Percentiles rank a stretch among this genome's conserved stretches.
These are phyloP conservation scores for Pythium sukuiense DNA, from an alignment of 352 stramenopile species.

Conservation along the genomic window DNA sequence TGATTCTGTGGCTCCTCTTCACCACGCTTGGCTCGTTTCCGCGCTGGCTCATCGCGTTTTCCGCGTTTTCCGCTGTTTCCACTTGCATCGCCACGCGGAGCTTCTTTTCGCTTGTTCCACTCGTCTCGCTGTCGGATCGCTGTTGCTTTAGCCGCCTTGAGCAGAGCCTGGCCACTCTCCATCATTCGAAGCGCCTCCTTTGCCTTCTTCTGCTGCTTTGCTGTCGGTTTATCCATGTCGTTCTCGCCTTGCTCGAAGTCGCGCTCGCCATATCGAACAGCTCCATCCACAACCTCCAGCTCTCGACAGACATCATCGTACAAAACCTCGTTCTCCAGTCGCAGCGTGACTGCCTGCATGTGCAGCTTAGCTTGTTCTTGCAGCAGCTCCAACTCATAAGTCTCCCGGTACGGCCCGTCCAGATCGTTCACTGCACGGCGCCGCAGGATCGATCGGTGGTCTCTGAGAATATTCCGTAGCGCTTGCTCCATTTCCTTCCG, in stretches of 20 bases:
- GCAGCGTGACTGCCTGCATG: slow-evolving; percentile 1
- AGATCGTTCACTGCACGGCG: slow-evolving; percentile 10
- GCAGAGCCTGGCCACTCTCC: background rate
- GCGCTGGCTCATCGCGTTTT: background rate
- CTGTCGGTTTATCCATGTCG: slow-evolving; percentile 19
- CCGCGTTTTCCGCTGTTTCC: too few species aligned
- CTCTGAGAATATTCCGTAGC: slow-evolving; percentile 7
- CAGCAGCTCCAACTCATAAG: slow-evolving; percentile 8
- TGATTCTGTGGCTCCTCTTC: background rate
- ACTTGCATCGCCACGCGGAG: too few species aligned
- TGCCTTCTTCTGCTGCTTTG: background rate
- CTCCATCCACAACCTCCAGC: slow-evolving; percentile 11
- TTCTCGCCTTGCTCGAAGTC: slow-evolving; percentile 18
- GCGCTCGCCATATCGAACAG: slow-evolving; percentile 13
- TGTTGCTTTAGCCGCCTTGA: slow-evolving; percentile 5
- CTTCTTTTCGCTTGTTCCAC: too few species aligned
- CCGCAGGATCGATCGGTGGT: slow-evolving; percentile 10
- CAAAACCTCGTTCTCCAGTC: slow-evolving; percentile 1
- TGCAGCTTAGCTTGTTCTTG: slow-evolving; percentile 13
- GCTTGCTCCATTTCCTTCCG: slow-evolving; percentile 9
- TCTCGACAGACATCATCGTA: slow-evolving; percentile 7
- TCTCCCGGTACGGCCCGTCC: slow-evolving; percentile 6
- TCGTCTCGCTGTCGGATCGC: background rate
- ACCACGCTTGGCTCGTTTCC: background rate
- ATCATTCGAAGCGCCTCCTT: background rate